phyloP scores from a whole-genome alignment of 2,329 filamentous ascomycete species.

The Pyricularia sp. region DNA sequence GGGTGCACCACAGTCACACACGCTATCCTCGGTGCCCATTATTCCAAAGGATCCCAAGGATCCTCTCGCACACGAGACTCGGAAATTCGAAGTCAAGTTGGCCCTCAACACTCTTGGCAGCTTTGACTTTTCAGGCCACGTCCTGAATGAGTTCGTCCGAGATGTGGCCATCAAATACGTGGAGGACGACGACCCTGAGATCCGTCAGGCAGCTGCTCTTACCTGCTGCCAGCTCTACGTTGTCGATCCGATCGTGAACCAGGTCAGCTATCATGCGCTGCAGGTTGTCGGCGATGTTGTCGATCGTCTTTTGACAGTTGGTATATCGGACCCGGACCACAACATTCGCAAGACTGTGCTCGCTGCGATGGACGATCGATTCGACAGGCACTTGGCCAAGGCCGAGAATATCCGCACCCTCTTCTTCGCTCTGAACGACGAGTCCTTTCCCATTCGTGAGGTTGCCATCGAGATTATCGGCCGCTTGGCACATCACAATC shows the following conservation, averaged over 20 bases:
- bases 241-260: slow-evolving; percentile 92
- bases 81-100: slow-evolving; percentile 81
- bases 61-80: slow-evolving; percentile 66
- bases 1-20: slow-evolving; percentile 77
- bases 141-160: slow-evolving; percentile 95
- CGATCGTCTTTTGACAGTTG: slow-evolving; percentile 89
- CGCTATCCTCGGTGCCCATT: slow-evolving; percentile 70
- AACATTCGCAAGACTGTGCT: slow-evolving; percentile 85
- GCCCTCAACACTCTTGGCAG: slow-evolving; percentile 94
- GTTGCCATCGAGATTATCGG: slow-evolving; percentile 95
- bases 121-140: slow-evolving; percentile 88
- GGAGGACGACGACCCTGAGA: slow-evolving; percentile 88
- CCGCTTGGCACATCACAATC: slow-evolving; percentile 81
- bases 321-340: slow-evolving; percentile 82
- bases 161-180: slow-evolving; percentile 98
- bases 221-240: slow-evolving; percentile 98
- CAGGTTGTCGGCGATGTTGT: slow-evolving; percentile 98
- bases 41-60: slow-evolving; percentile 84
- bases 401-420: slow-evolving; percentile 94
- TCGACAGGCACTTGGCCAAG: slow-evolving; percentile 93
- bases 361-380: slow-evolving; percentile 81
- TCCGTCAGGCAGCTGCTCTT: slow-evolving; percentile 85
- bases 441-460: slow-evolving; percentile 85
- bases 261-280: slow-evolving; percentile 93
- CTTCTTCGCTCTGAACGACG: slow-evolving; percentile 93